Evolutionary conservation across 768 basidiomycete species (phyloP), one percentile per base, ranked within the genome.

Genomic region (Gloeophyllum trabeum): DNA sequence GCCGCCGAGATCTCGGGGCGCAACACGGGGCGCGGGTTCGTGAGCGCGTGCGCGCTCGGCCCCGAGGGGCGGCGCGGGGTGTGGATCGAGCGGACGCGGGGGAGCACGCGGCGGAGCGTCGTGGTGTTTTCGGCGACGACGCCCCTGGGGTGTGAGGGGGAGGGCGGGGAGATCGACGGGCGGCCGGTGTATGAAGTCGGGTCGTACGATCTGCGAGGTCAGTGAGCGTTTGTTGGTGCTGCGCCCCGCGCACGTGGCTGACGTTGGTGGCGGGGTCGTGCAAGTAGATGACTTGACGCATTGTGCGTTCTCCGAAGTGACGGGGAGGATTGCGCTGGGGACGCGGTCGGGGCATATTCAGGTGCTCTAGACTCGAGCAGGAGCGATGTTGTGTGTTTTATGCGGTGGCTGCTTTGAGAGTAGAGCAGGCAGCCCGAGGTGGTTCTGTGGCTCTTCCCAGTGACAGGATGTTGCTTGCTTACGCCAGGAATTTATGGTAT

Each of bases 1-100:
- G 7, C 46, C 41, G 42, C 47, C 48, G 46, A 41, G 16, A 26
- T 39, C 35, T 32, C 14, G 37, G 2, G 54, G 54, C 30, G 43
- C 50, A n/a, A n/a, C n/a, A 14, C 65, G 65, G 4, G 71, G 71
- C 3, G 28, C 10, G 28, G 10, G 28, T 77, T 76, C 45, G 61
- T 77, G 24, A 73, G 69, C 35, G 51, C 76, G 2, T 67, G 67
- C 47, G 54, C 59, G 2, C 50, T 78, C 3, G 75, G 76, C 4
- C 55, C 63, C 0, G 64, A 70, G 45, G 73, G 69, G 0, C 66
- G 61, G 40, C 64, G 76, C 2, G 76, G 72, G 3, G 56, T 75
- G 4, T 79, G 77, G 76, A 56, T 77, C 4, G 73, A 76, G 54
- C 63, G 75, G 14, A 61, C 60, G 49, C 54, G 67, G 23, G 58